Conservation (phyloP, 345 rosid genomes). For the Capsella bursapastoris region DNA sequence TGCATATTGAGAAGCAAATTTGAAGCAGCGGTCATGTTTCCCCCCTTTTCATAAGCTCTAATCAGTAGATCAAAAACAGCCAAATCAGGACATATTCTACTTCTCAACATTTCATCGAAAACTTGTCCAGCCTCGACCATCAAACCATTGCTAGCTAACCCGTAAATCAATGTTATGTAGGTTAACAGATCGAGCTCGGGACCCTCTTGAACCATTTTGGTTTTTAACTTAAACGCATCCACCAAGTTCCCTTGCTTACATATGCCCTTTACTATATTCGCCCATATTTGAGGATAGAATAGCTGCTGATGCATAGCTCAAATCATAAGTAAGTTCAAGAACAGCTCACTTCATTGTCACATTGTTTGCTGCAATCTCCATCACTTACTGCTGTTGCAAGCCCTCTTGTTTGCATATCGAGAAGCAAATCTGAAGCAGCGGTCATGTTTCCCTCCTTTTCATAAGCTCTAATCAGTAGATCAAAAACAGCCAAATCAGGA, state of each 20-base stretch:
- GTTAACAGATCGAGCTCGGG: conserved; percentile 48
- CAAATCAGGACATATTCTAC: conserved; percentile 45
- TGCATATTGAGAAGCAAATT: conserved; percentile 48
- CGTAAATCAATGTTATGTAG: conserved; percentile 50
- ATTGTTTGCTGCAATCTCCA: conserved; percentile 27
- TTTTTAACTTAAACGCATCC: conserved; percentile 54
- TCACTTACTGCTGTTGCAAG: conserved; percentile 15
- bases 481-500: conserved; percentile 51
- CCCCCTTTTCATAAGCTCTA: conserved; percentile 48
- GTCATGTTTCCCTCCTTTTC: conserved; percentile 42
- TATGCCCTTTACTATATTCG: not conserved
- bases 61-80: conserved; percentile 51
- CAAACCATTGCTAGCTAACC: conserved; percentile 49
- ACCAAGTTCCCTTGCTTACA: conserved; percentile 52
- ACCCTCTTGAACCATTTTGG: conserved; percentile 55
- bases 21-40: conserved; percentile 40
- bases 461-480: conserved; percentile 51
- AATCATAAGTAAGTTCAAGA: conserved; percentile 9
- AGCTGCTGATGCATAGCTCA: not conserved
- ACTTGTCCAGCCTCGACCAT: conserved; percentile 56
- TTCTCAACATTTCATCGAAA: conserved; percentile 51
- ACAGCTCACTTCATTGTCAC: conserved; percentile 28
- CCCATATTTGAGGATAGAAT: not conserved
- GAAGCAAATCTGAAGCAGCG: conserved; percentile 44
- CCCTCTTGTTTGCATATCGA: conserved; percentile 50